Conservation (phyloP, 192 early-diverging fungal genomes). For the Backusella morwellensis region DNA sequence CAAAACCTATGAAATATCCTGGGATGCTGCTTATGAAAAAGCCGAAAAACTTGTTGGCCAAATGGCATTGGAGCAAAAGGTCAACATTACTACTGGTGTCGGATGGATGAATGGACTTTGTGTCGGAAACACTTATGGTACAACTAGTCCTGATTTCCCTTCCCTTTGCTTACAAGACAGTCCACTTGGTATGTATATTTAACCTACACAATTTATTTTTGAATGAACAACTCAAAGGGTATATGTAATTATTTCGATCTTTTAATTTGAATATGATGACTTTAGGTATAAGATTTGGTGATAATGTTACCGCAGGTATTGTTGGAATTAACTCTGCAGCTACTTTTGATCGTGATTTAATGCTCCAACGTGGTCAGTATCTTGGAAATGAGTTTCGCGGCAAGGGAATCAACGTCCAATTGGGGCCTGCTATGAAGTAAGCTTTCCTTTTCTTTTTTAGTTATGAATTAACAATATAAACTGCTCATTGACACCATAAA, state of each 20-base stretch:
- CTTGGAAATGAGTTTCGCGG: constrained; percentile 55
- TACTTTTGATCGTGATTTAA: constrained; percentile 53
- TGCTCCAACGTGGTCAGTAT: constrained; percentile 41
- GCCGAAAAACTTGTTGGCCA: constrained; percentile 31
- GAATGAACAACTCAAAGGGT: background rate
- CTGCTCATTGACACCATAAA: no score
- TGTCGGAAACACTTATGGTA: constrained; percentile 47
- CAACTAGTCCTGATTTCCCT: constrained; percentile 40
- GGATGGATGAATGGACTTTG: constrained; percentile 43
- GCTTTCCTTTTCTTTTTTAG: no score
- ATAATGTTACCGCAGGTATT: constrained; percentile 43
- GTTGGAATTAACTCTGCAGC: constrained; percentile 58
- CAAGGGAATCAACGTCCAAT: constrained; percentile 55
- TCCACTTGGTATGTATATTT: constrained; percentile 13
- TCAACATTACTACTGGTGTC: constrained; percentile 44
- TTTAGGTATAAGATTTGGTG: constrained; percentile 37
- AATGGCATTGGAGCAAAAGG: constrained; percentile 46
- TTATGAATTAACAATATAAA: no score
- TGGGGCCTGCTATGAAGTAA: constrained; percentile 45
- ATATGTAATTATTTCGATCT: background rate
- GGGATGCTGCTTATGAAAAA: constrained; percentile 27
- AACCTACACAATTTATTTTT: background rate
- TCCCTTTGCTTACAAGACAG: constrained; percentile 35
- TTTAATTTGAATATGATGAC: background rate
- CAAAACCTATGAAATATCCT: constrained; percentile 1